phyloP scores from a whole-genome alignment of 2,329 filamentous ascomycete species.

The Thielaviopsis ethacetica region DNA sequence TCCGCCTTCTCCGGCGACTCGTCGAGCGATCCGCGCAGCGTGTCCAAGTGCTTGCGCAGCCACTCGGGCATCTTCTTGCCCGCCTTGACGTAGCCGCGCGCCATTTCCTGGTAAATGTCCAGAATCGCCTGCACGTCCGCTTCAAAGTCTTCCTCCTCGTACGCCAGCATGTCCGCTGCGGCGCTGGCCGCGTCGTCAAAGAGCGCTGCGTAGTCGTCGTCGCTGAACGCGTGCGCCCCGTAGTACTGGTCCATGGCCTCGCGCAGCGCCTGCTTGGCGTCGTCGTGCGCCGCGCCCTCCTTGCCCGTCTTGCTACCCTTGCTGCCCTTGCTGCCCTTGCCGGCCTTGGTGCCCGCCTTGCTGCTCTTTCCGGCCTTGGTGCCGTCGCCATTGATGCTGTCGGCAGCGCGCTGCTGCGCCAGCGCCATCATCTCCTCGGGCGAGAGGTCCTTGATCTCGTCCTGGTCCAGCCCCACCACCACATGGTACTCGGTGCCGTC shows the following conservation, averaged over 20 bases:
- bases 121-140: constrained; percentile 5
- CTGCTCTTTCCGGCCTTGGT: neutral
- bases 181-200: constrained; percentile 48
- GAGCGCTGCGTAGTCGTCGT: constrained; percentile 22
- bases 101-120: constrained; percentile 16
- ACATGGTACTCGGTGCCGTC: neutral
- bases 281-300: neutral
- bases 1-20: constrained; percentile 25
- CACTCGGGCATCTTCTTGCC: constrained; percentile 13
- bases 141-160: constrained; percentile 20
- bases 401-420: constrained; percentile 5
- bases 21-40: constrained; percentile 46
- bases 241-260: neutral
- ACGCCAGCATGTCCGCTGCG: constrained; percentile 45
- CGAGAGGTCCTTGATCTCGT: constrained; percentile 6
- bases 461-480: constrained; percentile 6
- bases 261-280: neutral
- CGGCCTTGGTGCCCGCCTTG: neutral
- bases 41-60: constrained; percentile 3
- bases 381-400: neutral
- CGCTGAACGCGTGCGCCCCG: neutral
- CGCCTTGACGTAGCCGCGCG: constrained; percentile 13
- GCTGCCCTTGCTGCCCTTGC: constrained; percentile 14
- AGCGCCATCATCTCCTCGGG: constrained; percentile 5
- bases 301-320: no score